Evolutionary conservation across 2,329 filamentous ascomycete species (phyloP), one percentile per base, ranked within the genome.

Genomic region (Colletotrichum tofieldiae): DNA sequence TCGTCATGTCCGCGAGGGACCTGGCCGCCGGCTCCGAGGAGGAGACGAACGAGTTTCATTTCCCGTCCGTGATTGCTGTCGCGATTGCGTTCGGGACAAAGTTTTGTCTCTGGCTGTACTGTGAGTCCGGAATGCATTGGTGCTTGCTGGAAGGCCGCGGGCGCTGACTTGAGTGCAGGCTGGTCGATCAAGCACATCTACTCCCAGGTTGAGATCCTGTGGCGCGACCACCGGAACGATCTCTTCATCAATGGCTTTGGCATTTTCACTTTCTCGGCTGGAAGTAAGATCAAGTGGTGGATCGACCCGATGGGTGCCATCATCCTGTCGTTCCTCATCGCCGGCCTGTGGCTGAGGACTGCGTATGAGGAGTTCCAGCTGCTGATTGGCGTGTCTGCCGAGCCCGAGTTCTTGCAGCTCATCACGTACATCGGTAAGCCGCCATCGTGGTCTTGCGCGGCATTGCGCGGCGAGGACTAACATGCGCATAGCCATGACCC

Each of bases 211-310:
- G 90, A 93, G 69, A 98, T 98, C 79, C 86, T 98, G 18, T 98
- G 95, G 95, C 94, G 97, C 82, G 96, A 98, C 79, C 96, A 99
- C 84, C 92, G 96, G 73, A 99, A 99, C 79, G 96, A 99, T 79
- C 87, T 99, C n/a, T 87, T 98, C 77, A 94, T 99, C 88, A 99
- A 98, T 81, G 94, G 94, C 65, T 94, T 97, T 76, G 95, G 93
- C 89, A 91, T 98, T 75, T 83, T 98, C 66, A 98, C 95, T 1
- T 96, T 93, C 3, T 92, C 98, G n/a, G 94, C 94, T 67, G 96
- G 96, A 43, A 91, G 92, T 75, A 97, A 97, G 85, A 86, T 98
- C 29, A 86, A 87, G 72, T 98, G 96, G 96, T 98, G 94, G 94
- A 91, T 99, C 75, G 96, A 99, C 83, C 95, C 96, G 0, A 91